phyloP scores from a whole-genome alignment of 2,329 filamentous ascomycete genomes.

The Aureobasidium lini region DNA sequence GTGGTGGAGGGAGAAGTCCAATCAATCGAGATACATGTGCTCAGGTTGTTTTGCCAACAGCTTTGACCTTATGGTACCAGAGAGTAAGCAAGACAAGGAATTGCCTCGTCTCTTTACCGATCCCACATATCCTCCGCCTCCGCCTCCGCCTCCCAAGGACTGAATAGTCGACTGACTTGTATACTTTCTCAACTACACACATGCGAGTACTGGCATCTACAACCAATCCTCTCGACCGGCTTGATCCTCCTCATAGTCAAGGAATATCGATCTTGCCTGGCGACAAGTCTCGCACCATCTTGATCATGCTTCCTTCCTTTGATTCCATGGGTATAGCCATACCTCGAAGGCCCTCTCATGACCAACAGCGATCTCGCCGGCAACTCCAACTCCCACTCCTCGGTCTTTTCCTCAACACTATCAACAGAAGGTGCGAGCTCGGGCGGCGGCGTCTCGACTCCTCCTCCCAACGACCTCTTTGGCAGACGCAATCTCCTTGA shows the following conservation, averaged over 20 bases:
- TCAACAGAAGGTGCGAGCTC: not conserved
- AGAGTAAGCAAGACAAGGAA: not conserved
- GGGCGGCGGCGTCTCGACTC: not conserved
- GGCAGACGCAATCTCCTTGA: constrained; percentile 5
- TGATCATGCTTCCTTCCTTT: constrained; percentile 13
- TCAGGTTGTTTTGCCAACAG: not conserved
- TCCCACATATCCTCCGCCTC: not conserved
- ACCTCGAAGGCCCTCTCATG: constrained; percentile 10
- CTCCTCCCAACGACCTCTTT: constrained; percentile 10
- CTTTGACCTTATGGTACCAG: not conserved
- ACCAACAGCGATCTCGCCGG: constrained; percentile 7
- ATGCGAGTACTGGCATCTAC: constrained; percentile 6
- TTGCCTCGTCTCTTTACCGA: not conserved
- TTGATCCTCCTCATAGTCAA: constrained; percentile 13
- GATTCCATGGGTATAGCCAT: constrained; percentile 10
- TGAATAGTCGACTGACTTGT: not conserved
- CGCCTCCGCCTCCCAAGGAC: not conserved
- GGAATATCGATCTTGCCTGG: constrained; percentile 9
- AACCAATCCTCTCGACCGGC: constrained; percentile 1
- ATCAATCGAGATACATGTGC: not conserved
- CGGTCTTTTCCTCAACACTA: not conserved
- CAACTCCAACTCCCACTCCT: constrained; percentile 12
- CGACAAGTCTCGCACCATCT: not conserved
- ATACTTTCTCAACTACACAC: constrained; percentile 2
- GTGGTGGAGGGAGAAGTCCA: not conserved